These are phyloP conservation scores for Dryas alaskensis DNA, from an alignment of 306 rosid species.

Conservation along the genomic window DNA sequence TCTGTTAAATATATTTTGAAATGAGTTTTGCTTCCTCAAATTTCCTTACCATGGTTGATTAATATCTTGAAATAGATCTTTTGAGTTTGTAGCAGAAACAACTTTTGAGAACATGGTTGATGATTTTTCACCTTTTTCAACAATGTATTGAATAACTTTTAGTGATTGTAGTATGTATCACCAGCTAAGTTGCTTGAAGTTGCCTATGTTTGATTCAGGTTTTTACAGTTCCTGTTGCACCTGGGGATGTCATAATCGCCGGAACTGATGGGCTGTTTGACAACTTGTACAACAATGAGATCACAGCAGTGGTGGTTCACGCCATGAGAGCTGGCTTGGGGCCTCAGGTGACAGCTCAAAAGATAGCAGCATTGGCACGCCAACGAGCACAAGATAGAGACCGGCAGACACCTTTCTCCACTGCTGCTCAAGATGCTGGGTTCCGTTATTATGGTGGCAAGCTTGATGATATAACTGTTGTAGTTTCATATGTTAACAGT, in stretches of 20 bases:
- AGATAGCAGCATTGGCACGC: constrained; percentile 95
- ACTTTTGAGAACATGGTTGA: not conserved
- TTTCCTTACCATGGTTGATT: not conserved
- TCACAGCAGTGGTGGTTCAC: constrained; percentile 88
- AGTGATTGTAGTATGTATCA: not conserved
- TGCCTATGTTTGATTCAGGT: constrained; percentile 55
- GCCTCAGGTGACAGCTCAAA: constrained; percentile 92
- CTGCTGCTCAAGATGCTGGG: constrained; percentile 99
- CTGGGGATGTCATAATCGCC: constrained; percentile 78
- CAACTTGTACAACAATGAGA: constrained; percentile 85
- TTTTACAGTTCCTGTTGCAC: constrained; percentile 76
- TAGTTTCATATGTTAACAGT: constrained; percentile 65
- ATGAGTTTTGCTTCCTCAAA: not conserved
- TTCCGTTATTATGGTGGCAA: constrained; percentile 89
- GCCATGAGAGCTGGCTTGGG: constrained; percentile 73
- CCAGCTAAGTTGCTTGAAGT: constrained; percentile 11
- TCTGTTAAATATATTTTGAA: not conserved
- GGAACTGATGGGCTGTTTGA: constrained; percentile 96
- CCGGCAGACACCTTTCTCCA: constrained; percentile 92
- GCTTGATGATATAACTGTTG: constrained; percentile 92
- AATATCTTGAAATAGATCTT: not conserved
- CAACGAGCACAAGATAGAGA: constrained; percentile 84
- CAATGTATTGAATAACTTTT: not conserved
- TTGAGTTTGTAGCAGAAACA: not conserved
- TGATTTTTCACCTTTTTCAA: not conserved